Evolutionary conservation across 495 filamentous ascomycete species (phyloP).

Genomic region (Penicillium simplicissimum): DNA sequence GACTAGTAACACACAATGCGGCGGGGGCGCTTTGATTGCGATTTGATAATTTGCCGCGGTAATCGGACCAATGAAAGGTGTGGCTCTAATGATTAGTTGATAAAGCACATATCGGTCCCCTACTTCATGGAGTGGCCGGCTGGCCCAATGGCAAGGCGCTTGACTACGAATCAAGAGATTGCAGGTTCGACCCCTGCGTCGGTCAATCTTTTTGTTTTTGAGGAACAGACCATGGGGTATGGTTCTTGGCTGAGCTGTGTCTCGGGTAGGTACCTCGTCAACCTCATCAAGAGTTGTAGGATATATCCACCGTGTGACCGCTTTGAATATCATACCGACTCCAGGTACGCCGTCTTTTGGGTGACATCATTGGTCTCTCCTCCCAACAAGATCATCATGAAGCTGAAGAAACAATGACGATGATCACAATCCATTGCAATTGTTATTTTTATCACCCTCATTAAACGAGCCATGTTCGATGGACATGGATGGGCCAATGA

Average conservation of each 20-base stretch:
- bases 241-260: too few relatives aligned
- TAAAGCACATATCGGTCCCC: too few relatives aligned
- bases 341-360: too few relatives aligned
- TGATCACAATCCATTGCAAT: not conserved
- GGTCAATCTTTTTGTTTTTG: constrained; percentile 34
- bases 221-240: too few relatives aligned
- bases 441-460: not conserved
- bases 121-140: constrained; percentile 28
- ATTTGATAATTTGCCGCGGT: not conserved
- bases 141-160: constrained; percentile 73
- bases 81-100: too few relatives aligned
- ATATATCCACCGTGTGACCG: not conserved
- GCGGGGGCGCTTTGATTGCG: not conserved
- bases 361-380: not conserved
- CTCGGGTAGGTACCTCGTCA: too few relatives aligned
- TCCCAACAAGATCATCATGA: too few relatives aligned
- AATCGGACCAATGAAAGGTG: not conserved
- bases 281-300: not conserved
- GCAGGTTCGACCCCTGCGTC: constrained; percentile 50
- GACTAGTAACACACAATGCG: too few relatives aligned
- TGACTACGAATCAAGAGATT: constrained; percentile 73
- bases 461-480: not conserved
- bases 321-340: too few relatives aligned
- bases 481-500: constrained; percentile 1
- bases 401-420: not conserved